Evolutionary conservation across 2,329 filamentous ascomycete genomes (phyloP), one percentile per base, ranked within the genome.

Genomic region (Elsinoe ampelina): DNA sequence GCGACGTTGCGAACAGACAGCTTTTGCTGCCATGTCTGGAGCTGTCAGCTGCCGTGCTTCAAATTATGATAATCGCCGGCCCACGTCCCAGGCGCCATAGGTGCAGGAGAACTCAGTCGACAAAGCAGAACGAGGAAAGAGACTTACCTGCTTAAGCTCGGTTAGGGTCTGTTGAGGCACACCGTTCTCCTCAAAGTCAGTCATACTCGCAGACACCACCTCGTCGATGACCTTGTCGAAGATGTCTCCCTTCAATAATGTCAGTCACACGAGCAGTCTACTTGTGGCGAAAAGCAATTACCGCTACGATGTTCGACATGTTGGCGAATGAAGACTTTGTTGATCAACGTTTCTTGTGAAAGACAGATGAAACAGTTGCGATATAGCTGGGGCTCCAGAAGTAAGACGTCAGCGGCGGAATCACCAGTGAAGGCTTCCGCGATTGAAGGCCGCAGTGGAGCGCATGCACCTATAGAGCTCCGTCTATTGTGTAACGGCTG

Each of bases 151-250:
- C 73, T 85, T 85, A 78, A 98, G 77, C 71, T 95, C 89, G 63
- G 92, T 83, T 66, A 98, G 76, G 54, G 92, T 92, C 64, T 82
- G 78, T 71, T 92, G 86, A 66, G 95, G 89, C 62, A 97, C 86
- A 66, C 93, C 93, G 65, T 86, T 89, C 75, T 98, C 93, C 72
- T 98, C 93, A 70, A 98, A 97, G 73, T 97, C 93, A 68, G 92
- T 87, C 68, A 88, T 82, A 67, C 92, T 96, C 63, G 70, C 68
- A 51, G 66, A 63, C 59, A 76, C 70, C 59, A 77, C 75, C 66
- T 87, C 86, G 65, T 92, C 86, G 72, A 97, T 89, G 70, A 98
- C 90, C 75, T 93, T 89, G 72, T 84, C 78, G 73, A 96, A 98
- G 67, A 97, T 85, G 63, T 76, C 75, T 67, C 93, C 93, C 76